Percentiles rank a stretch among this genome's conserved stretches.
These are phyloP conservation scores for Podila minutissima DNA, from an alignment of 192 early-diverging fungal species.

Conservation along the genomic window DNA sequence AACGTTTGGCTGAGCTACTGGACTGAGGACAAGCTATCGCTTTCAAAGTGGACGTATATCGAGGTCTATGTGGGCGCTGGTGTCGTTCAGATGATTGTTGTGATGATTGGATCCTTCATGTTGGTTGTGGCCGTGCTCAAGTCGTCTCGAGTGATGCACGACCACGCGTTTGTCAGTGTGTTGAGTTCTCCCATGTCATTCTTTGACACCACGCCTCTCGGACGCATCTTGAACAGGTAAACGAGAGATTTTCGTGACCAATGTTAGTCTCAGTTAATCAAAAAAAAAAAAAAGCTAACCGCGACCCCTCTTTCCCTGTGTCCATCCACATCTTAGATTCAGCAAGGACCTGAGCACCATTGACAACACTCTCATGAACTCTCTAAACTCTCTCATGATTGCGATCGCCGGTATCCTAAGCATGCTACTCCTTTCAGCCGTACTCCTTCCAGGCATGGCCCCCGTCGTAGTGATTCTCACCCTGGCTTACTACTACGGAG, in stretches of 20 bases:
- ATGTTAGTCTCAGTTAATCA: background rate
- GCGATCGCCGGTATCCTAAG: constrained; percentile 60
- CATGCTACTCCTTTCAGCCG: constrained; percentile 62
- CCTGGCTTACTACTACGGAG: constrained; percentile 61
- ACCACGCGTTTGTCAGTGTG: constrained; percentile 71
- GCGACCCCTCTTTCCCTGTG: background rate
- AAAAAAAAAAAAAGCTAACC: background rate
- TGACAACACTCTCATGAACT: constrained; percentile 67
- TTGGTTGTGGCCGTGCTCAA: constrained; percentile 53
- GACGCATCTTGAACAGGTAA: constrained; percentile 77
- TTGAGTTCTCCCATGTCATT: constrained; percentile 67
- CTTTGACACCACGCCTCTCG: constrained; percentile 75
- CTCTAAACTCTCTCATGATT: constrained; percentile 58
- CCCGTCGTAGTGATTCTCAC: constrained; percentile 60
- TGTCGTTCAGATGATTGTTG: constrained; percentile 25
- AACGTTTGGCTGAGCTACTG: constrained; percentile 49
- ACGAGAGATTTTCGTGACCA: background rate
- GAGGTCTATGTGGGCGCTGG: constrained; percentile 36
- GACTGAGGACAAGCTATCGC: constrained; percentile 20
- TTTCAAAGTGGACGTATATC: constrained; percentile 40
- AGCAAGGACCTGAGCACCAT: constrained; percentile 85
- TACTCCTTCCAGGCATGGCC: constrained; percentile 57
- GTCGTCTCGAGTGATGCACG: constrained; percentile 69
- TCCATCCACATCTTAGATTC: constrained; percentile 56
- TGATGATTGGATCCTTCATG: constrained; percentile 29